Evolutionary conservation across 345 rosid species (phyloP).

Genomic region (Heritiera fomes): DNA sequence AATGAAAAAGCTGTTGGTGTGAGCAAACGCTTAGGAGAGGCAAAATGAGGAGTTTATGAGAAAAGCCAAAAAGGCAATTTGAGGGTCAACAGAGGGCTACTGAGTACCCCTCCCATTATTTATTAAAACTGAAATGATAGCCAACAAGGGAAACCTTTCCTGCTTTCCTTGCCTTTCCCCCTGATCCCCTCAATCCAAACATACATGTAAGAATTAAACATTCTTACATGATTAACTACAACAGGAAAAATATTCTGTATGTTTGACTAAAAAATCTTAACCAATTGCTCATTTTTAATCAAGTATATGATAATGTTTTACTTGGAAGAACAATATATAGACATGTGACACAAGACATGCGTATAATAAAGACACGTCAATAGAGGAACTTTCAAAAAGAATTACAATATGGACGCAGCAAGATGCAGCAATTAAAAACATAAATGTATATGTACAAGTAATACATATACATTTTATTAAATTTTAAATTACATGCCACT

Average conservation of each 20-base stretch:
- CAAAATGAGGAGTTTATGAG: not conserved
- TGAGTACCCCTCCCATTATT: not conserved
- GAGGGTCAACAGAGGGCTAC: not conserved
- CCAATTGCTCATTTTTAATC: too few species aligned
- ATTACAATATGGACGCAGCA: too few species aligned
- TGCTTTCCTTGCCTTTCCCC: not conserved
- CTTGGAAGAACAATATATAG: too few species aligned
- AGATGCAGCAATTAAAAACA: too few species aligned
- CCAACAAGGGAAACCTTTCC: not conserved
- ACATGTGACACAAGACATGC: too few species aligned
- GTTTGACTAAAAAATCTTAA: too few species aligned
- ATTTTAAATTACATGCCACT: conserved; percentile 4
- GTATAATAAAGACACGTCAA: too few species aligned
- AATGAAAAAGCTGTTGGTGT: not conserved
- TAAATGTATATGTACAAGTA: not conserved
- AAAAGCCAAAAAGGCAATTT: not conserved
- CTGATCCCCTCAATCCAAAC: not conserved
- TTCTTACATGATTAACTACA: not conserved
- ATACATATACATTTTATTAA: not conserved
- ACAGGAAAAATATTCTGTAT: not conserved
- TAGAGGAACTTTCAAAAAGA: too few species aligned
- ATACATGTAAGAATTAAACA: not conserved
- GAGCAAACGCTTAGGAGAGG: not conserved
- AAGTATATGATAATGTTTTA: too few species aligned
- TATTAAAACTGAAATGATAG: too few species aligned